Percentiles rank a stretch among this genome's conserved stretches.
Evolutionary conservation across 495 filamentous ascomycete species (phyloP).

Genomic region (Penicillium maclennaniae): DNA sequence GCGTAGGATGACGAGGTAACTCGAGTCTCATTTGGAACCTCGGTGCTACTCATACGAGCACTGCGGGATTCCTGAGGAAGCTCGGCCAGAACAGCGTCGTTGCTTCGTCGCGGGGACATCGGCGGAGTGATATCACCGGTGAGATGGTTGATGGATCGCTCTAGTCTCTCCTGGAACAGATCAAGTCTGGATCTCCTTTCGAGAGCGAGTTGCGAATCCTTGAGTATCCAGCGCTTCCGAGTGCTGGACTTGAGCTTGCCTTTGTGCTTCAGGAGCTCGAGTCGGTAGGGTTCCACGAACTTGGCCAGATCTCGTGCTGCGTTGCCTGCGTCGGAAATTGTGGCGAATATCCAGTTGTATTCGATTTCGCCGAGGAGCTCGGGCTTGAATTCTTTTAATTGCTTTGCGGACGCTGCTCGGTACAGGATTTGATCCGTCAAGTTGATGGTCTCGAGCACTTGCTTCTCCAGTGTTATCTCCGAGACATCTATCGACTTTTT

Average conservation of each 20-base stretch:
- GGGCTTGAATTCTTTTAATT: constrained; percentile 5
- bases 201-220: constrained; percentile 1
- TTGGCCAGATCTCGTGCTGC: constrained; percentile 4
- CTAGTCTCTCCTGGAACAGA: constrained; percentile 8
- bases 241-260: constrained; percentile 10
- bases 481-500: not conserved
- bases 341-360: constrained; percentile 16
- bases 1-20: not conserved
- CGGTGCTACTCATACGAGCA: not conserved
- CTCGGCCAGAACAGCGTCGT: not conserved
- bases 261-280: constrained; percentile 13
- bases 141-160: constrained; percentile 9
- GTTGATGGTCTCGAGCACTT: constrained; percentile 4
- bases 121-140: not conserved
- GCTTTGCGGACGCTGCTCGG: constrained; percentile 5
- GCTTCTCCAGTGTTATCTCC: constrained; percentile 7
- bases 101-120: not conserved
- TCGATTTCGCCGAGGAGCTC: constrained; percentile 16
- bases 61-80: not conserved
- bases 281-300: constrained; percentile 9
- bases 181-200: constrained; percentile 6
- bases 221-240: constrained; percentile 13
- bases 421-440: constrained; percentile 5
- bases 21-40: not conserved
- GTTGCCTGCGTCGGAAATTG: constrained; percentile 8